Evolutionary conservation across 2,329 filamentous ascomycete genomes (phyloP).

Genomic region (Acarospora socialis): DNA sequence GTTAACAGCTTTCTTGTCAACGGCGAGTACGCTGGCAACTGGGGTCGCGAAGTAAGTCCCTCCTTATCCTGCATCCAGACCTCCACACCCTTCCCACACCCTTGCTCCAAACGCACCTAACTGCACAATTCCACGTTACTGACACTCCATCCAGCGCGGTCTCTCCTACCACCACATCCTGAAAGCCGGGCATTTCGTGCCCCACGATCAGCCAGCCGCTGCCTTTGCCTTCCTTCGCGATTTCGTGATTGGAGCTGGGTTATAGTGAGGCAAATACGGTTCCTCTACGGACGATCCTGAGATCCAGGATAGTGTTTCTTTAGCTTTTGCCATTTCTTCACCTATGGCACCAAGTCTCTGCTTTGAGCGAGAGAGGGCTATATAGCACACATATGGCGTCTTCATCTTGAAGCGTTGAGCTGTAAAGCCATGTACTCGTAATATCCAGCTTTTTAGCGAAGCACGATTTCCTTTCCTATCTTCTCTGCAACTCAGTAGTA

Average conservation of each 20-base stretch:
- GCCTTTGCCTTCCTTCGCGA: constrained; percentile 11
- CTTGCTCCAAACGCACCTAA: not conserved
- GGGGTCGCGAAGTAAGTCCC: constrained; percentile 1
- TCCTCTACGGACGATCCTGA: too few relatives aligned
- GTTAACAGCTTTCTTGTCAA: constrained; percentile 17
- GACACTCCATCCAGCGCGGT: not conserved
- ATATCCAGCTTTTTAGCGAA: too few relatives aligned
- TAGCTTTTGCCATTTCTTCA: too few relatives aligned
- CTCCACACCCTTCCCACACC: not conserved
- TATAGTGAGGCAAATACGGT: too few relatives aligned
- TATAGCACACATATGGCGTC: too few relatives aligned
- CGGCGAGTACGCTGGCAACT: constrained; percentile 6
- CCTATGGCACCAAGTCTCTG: too few relatives aligned
- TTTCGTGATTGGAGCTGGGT: constrained; percentile 10
- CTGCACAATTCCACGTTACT: constrained; percentile 1
- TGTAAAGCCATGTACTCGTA: too few relatives aligned
- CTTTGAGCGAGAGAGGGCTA: too few relatives aligned
- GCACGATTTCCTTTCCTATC: too few relatives aligned
- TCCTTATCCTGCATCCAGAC: not conserved
- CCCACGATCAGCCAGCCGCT: constrained; percentile 8
- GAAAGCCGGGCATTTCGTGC: constrained; percentile 8
- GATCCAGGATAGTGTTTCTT: too few relatives aligned
- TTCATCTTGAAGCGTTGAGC: too few relatives aligned
- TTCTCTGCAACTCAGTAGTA: constrained; percentile 1
- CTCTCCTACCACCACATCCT: constrained; percentile 10